Evolutionary conservation across 768 basidiomycete species (phyloP), one percentile per base, ranked within the genome.

Genomic region (Termitomyces sp.): DNA sequence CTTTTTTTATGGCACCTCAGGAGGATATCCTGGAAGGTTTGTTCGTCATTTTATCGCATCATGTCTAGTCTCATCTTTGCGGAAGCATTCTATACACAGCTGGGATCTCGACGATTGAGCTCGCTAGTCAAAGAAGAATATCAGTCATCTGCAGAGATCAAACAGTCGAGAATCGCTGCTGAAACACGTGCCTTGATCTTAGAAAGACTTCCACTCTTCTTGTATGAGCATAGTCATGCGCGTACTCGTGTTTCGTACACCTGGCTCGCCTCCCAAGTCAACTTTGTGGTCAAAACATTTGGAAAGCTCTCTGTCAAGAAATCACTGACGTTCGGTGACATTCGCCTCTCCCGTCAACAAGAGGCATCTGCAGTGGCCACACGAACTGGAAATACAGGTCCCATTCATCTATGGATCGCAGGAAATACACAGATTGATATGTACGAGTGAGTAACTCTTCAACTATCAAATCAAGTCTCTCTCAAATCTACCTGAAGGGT

Each of bases 1-100:
- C 79, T 2, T 73, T 96, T 16, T 91, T 86, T 65, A 81, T 80
- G 2, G 91, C 89, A 9, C 89, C 91, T 0, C 91, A 96, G 69
- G 95, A 98, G 67, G 93, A 96, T 62, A 76, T 92, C 8, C 76
- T 98, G 11, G 96, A 98, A 83, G 80, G 86, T 91, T 60, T 14
- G 60, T 23, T 16, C 8, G 2, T 30, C 1, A 2, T 19, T 8
- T 25, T 16, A 6, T 14, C 8, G 12, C 5, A 27, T 30, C 27
- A 42, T 14, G 3, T 19, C 11, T 41, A 43, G 37, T 56, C 46
- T 61, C 17, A 58, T 32, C 46, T 16, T 16, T 9, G 39, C 58
- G 10, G 42, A 56, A 89, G 89, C 72, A 1, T 90, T 98, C 65
- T 98, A 97, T 63, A 67, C 74, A 0, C 72, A 75, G 21, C 78